Percentiles rank a stretch among this genome's conserved stretches.
Evolutionary conservation across 768 basidiomycete genomes (phyloP).

Genomic region (Saitozyma sp.): DNA sequence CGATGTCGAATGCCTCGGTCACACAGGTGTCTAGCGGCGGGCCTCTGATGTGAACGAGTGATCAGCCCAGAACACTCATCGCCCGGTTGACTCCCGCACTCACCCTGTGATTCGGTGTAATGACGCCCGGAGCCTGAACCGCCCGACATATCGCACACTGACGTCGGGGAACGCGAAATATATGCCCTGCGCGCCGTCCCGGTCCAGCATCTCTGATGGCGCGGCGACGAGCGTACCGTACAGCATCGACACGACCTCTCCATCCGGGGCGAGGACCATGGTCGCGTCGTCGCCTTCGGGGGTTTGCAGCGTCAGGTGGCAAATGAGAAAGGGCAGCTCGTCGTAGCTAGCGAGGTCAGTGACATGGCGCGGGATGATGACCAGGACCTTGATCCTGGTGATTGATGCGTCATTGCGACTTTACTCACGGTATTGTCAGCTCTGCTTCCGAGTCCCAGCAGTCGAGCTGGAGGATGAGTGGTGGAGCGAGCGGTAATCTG

Average conservation of each 20-base stretch:
- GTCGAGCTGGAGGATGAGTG: conserved; percentile 75
- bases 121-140: conserved; percentile 71
- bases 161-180: conserved; percentile 91
- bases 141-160: conserved; percentile 75
- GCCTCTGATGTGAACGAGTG: conserved; percentile 54
- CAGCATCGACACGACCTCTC: conserved; percentile 60
- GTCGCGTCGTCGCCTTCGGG: conserved; percentile 61
- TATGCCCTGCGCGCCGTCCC: conserved; percentile 74
- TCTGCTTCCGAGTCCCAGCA: conserved; percentile 72
- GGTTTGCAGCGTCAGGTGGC: conserved; percentile 73
- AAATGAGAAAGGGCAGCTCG: conserved; percentile 83
- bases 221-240: conserved; percentile 85
- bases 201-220: conserved; percentile 74
- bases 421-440: conserved; percentile 70
- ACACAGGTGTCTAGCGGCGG: conserved; percentile 68
- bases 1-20: conserved; percentile 76
- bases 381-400: not conserved
- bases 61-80: conserved; percentile 4
- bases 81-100: conserved; percentile 42
- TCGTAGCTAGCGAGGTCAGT: conserved; percentile 60
- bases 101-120: conserved; percentile 74
- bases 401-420: not conserved
- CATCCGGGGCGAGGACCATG: conserved; percentile 37
- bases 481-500: conserved; percentile 78
- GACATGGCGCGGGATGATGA: not conserved